phyloP scores from a whole-genome alignment of 2,329 filamentous ascomycete species.

The Mycogone perniciosa region DNA sequence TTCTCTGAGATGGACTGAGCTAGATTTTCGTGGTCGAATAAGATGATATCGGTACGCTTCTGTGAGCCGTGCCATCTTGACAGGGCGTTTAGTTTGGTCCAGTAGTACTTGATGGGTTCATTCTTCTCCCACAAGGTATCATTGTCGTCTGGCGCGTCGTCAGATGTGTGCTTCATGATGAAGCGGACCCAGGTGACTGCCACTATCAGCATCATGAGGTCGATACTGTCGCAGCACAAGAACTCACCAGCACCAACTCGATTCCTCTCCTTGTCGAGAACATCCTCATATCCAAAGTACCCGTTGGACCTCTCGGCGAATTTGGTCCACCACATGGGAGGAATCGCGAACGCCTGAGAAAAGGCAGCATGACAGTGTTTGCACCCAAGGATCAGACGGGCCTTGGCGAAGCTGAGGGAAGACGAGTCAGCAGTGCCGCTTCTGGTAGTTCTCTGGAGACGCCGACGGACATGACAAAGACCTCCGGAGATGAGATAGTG shows the following conservation, averaged over 20 bases:
- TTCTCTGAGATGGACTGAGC: background rate
- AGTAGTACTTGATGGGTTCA: conserved; percentile 20
- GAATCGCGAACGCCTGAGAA: conserved; percentile 22
- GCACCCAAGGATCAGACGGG: conserved; percentile 25
- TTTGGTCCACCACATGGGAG: conserved; percentile 30
- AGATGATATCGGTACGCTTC: conserved; percentile 23
- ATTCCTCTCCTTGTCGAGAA: conserved; percentile 6
- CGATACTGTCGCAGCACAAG: background rate
- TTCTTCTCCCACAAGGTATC: background rate
- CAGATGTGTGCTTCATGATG: conserved; percentile 22
- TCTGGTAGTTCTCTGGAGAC: background rate
- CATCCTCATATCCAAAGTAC: conserved; percentile 30
- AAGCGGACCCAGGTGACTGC: conserved; percentile 30
- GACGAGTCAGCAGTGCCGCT: background rate
- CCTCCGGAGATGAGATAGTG: background rate
- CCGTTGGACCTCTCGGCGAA: conserved; percentile 31
- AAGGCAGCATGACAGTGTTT: conserved; percentile 20
- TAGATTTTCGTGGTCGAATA: conserved; percentile 24
- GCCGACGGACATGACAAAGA: conserved; percentile 1
- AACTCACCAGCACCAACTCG: conserved; percentile 3
- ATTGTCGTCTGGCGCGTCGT: background rate
- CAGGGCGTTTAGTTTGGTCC: conserved; percentile 31
- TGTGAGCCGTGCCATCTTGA: conserved; percentile 19
- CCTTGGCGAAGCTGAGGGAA: conserved; percentile 24
- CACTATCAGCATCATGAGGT: background rate